These are phyloP conservation scores for Berberis thunbergii DNA, from an alignment of 164 flowering plant genomes.

Conservation along the genomic window DNA sequence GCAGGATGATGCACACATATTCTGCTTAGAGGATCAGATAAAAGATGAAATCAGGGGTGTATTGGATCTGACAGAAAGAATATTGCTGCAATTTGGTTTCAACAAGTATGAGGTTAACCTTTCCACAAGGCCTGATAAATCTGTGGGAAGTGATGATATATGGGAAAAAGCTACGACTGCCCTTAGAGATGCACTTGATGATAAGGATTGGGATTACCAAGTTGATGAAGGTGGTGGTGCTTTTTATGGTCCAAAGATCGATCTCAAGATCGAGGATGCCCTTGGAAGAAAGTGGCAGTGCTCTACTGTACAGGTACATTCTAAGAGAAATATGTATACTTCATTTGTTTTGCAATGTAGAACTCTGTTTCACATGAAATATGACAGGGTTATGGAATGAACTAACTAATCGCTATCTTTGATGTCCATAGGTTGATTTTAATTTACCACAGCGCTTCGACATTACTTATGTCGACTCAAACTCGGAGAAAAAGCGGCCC, in stretches of 20 bases:
- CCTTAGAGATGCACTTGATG: slow-evolving; percentile 81
- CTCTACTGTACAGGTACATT: slow-evolving; percentile 80
- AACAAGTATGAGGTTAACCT: slow-evolving; percentile 85
- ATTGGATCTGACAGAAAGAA: slow-evolving; percentile 85
- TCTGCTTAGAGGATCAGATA: slow-evolving; percentile 89
- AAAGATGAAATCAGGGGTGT: slow-evolving; percentile 94
- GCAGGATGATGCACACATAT: slow-evolving; percentile 99
- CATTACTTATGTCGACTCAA: slow-evolving; percentile 77
- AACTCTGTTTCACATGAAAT: background rate
- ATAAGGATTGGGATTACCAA: slow-evolving; percentile 85
- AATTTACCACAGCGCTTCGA: slow-evolving; percentile 90
- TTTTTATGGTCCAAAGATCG: slow-evolving; percentile 98
- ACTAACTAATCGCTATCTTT: background rate
- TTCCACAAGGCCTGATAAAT: slow-evolving; percentile 88
- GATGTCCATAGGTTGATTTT: slow-evolving; percentile 71
- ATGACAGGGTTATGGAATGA: background rate
- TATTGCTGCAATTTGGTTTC: slow-evolving; percentile 83
- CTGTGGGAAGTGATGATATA: slow-evolving; percentile 83
- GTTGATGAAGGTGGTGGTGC: slow-evolving; percentile 99
- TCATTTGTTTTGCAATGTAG: background rate
- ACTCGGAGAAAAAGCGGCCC: slow-evolving; percentile 76
- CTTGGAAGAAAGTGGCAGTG: slow-evolving; percentile 99
- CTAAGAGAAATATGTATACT: background rate
- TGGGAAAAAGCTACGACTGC: slow-evolving; percentile 95
- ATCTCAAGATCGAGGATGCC: slow-evolving; percentile 97